These are phyloP conservation scores for Phylloporus rhodoxanthus DNA, from an alignment of 768 basidiomycete genomes.

Conservation along the genomic window DNA sequence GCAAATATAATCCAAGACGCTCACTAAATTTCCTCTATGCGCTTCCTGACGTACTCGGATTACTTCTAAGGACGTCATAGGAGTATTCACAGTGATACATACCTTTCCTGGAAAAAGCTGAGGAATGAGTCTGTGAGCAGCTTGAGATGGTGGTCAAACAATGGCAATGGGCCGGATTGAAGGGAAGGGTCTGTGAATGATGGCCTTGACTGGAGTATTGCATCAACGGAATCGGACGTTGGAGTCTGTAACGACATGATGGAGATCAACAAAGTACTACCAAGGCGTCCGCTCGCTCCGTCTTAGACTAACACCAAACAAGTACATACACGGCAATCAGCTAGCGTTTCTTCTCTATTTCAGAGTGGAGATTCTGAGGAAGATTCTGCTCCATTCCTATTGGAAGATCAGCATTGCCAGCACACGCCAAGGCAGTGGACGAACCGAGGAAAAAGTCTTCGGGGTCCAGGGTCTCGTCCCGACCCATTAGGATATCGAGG, in stretches of 20 bases:
- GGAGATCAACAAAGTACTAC: conserved; percentile 1
- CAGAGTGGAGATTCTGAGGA: conserved; percentile 52
- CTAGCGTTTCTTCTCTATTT: conserved; percentile 62
- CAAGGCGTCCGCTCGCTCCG: background rate
- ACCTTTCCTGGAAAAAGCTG: conserved; percentile 84
- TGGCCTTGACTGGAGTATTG: conserved; percentile 13
- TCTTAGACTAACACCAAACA: conserved; percentile 19
- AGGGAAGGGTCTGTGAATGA: conserved; percentile 26
- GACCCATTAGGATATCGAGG: conserved; percentile 89
- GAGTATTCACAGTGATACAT: conserved; percentile 18
- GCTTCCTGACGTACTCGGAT: conserved; percentile 45
- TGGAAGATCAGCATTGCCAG: conserved; percentile 2
- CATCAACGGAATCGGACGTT: conserved; percentile 22
- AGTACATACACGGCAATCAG: conserved; percentile 14
- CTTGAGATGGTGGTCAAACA: conserved; percentile 69
- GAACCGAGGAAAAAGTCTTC: conserved; percentile 75
- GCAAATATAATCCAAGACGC: conserved; percentile 17
- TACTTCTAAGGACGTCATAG: conserved; percentile 17
- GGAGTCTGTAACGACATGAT: conserved; percentile 16
- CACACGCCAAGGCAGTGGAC: conserved; percentile 17
- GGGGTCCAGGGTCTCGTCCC: conserved; percentile 77
- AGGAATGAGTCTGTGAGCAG: conserved; percentile 69
- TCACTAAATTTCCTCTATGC: conserved; percentile 83
- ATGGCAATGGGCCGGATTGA: conserved; percentile 51
- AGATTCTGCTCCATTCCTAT: conserved; percentile 50